A percentile compares a stretch with the other conserved stretches of the same genome.
These are phyloP conservation scores for Tetracladium setigerum DNA, from an alignment of 495 filamentous ascomycete genomes.

Conservation along the genomic window DNA sequence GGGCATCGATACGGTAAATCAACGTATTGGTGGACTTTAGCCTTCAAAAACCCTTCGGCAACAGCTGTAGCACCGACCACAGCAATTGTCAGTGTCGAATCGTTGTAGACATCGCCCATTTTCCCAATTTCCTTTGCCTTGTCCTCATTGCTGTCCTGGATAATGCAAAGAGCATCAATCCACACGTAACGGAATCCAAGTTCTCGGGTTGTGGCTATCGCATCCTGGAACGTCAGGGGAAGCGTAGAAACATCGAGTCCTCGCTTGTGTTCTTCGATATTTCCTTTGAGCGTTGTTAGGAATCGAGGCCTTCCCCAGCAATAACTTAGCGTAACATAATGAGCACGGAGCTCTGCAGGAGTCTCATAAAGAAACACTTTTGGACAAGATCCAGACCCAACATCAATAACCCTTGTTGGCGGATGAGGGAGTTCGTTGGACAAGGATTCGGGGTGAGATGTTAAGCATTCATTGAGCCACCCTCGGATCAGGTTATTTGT, in stretches of 20 bases:
- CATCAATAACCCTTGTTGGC: conserved; percentile 12
- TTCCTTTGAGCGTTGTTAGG: conserved; percentile 1
- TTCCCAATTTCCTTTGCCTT: conserved; percentile 14
- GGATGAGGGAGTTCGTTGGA: neutral
- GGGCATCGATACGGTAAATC: conserved; percentile 9
- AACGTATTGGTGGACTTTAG: neutral
- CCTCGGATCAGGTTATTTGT: neutral
- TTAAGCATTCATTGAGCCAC: conserved; percentile 6
- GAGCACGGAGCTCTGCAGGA: neutral
- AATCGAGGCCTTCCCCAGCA: conserved; percentile 2
- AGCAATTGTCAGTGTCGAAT: conserved; percentile 15
- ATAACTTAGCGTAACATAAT: conserved; percentile 6
- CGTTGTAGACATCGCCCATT: conserved; percentile 20
- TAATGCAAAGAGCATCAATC: conserved; percentile 26
- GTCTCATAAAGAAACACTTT: neutral
- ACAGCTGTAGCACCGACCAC: conserved; percentile 9
- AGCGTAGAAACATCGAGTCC: conserved; percentile 2
- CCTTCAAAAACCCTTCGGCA: conserved; percentile 13
- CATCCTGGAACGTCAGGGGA: conserved; percentile 19
- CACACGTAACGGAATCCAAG: conserved; percentile 21
- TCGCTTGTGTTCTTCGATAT: conserved; percentile 3
- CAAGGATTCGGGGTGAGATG: neutral
- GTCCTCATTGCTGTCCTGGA: conserved; percentile 23
- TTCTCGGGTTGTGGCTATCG: conserved; percentile 11
- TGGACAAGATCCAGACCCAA: neutral